Conservation (phyloP, 179 eudicot species). For the Amaranthus tricolor region DNA sequence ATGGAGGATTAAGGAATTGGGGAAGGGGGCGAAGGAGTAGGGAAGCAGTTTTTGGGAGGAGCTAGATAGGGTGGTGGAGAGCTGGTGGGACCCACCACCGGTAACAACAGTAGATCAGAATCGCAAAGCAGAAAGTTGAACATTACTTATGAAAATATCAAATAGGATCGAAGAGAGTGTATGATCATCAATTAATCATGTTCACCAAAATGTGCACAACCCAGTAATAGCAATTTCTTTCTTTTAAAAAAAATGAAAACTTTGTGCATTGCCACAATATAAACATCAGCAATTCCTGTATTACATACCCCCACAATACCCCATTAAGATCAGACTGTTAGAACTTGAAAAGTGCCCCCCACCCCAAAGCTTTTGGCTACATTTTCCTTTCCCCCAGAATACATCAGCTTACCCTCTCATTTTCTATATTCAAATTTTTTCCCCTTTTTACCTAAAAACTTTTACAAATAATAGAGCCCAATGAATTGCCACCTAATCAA, state of each 20-base stretch:
- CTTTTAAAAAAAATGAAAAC: too few species aligned
- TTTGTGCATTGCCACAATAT: conserved; percentile 13
- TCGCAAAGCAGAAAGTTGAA: too few species aligned
- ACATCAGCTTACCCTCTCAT: conserved; percentile 13
- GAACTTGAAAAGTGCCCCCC: conserved; percentile 13
- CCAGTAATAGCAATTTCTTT: neutral
- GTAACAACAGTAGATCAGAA: too few species aligned
- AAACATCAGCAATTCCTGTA: conserved; percentile 24
- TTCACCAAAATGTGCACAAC: too few species aligned
- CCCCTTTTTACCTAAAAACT: neutral
- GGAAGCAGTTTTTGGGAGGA: too few species aligned
- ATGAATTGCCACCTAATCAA: conserved; percentile 5
- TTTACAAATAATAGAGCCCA: conserved; percentile 14
- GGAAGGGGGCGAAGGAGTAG: too few species aligned
- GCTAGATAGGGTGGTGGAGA: too few species aligned
- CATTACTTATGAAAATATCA: too few species aligned
- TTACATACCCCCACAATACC: conserved; percentile 16
- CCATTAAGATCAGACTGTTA: conserved; percentile 17
- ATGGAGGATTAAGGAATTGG: too few species aligned
- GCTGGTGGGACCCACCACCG: too few species aligned
- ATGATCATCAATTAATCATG: too few species aligned
- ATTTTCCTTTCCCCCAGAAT: conserved; percentile 9
- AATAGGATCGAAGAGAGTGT: too few species aligned
- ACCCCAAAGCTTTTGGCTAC: conserved; percentile 16
- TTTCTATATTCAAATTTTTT: neutral